phyloP scores from a whole-genome alignment of 2,329 filamentous ascomycete species.

The Fulvia fulva region DNA sequence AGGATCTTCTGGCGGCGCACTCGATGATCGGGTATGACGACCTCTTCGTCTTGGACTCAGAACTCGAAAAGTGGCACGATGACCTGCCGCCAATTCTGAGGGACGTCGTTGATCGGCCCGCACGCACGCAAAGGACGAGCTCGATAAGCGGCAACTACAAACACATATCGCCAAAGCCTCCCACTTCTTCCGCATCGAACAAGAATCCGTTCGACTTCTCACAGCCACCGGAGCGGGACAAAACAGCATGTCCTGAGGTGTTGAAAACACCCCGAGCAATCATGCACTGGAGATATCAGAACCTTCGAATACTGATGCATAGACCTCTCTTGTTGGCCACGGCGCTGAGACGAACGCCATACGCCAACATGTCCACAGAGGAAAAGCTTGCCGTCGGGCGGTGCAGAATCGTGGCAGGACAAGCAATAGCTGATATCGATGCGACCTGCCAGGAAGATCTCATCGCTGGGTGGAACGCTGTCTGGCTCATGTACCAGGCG shows the following conservation, averaged over 20 bases:
- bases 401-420: slow-evolving; percentile 65
- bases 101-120: slow-evolving; percentile 13
- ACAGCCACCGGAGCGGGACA: slow-evolving; percentile 55
- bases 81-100: slow-evolving; percentile 54
- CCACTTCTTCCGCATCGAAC: slow-evolving; percentile 11
- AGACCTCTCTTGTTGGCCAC: slow-evolving; percentile 65
- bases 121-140: slow-evolving; percentile 6
- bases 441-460: slow-evolving; percentile 67
- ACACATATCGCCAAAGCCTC: slow-evolving; percentile 10
- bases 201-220: slow-evolving; percentile 48
- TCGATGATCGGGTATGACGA: slow-evolving; percentile 65
- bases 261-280: slow-evolving; percentile 67
- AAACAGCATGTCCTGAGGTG: slow-evolving; percentile 57
- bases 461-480: slow-evolving; percentile 75
- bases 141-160: slow-evolving; percentile 5
- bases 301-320: slow-evolving; percentile 71
- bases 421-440: slow-evolving; percentile 69
- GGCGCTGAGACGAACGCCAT: slow-evolving; percentile 53
- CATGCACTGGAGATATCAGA: slow-evolving; percentile 80
- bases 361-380: slow-evolving; percentile 53
- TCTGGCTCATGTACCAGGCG: slow-evolving; percentile 78
- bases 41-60: slow-evolving; percentile 61
- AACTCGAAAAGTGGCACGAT: slow-evolving; percentile 69
- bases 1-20: slow-evolving; percentile 68
- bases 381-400: slow-evolving; percentile 65